Percentiles rank a stretch among this genome's conserved stretches.
Conservation (phyloP, 2,329 filamentous ascomycete genomes). For the Aspergillus fructus region DNA sequence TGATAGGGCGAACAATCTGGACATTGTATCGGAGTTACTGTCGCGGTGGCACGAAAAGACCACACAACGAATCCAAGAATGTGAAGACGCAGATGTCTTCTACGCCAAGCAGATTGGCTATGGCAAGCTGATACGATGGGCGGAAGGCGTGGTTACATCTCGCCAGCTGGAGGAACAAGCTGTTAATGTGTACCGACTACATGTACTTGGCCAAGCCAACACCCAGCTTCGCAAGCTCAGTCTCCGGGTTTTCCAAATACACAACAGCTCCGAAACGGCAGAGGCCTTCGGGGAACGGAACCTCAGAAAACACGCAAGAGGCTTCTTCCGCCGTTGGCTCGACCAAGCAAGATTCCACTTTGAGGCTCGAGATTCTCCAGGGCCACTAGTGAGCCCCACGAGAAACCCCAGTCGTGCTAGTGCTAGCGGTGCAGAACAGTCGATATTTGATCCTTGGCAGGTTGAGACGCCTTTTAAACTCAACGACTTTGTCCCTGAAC, state of each 20-base stretch:
- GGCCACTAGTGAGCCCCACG: slow-evolving; percentile 29
- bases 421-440: slow-evolving; percentile 20
- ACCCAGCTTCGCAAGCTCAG: slow-evolving; percentile 56
- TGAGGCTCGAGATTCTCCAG: slow-evolving; percentile 31
- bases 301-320: slow-evolving; percentile 54
- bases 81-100: slow-evolving; percentile 38
- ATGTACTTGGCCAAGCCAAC: slow-evolving; percentile 47
- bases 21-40: slow-evolving; percentile 37
- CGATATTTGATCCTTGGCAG: slow-evolving; percentile 38
- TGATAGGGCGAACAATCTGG: slow-evolving; percentile 35
- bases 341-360: slow-evolving; percentile 41
- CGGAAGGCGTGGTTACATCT: slow-evolving; percentile 32
- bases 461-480: slow-evolving; percentile 38
- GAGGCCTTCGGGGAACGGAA: slow-evolving; percentile 54
- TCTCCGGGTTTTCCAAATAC: slow-evolving; percentile 57
- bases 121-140: slow-evolving; percentile 39
- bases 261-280: slow-evolving; percentile 52
- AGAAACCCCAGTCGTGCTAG: slow-evolving; percentile 22
- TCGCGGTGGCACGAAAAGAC: slow-evolving; percentile 45
- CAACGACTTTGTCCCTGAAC: slow-evolving; percentile 34
- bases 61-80: slow-evolving; percentile 33
- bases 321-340: slow-evolving; percentile 57
- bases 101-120: slow-evolving; percentile 40
- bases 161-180: slow-evolving; percentile 46
- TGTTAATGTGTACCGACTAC: slow-evolving; percentile 45